Base-by-base conservation (phyloP, 768 basidiomycete species). In the Asterophora lycoperdoides region DNA sequence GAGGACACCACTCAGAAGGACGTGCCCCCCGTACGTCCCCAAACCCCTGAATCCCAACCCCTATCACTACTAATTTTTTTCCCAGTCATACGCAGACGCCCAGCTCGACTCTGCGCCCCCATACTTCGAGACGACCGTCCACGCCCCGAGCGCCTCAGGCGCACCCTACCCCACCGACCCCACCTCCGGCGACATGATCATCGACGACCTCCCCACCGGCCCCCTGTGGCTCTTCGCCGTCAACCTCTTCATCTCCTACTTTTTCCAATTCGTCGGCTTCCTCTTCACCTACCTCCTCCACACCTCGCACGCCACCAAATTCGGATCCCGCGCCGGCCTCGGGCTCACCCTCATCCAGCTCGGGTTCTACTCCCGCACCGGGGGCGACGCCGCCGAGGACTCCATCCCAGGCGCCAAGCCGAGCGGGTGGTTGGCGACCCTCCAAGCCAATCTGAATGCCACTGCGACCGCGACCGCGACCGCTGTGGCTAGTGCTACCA, bases 251-350 rank as follows among this genome's bases (percentile, higher is more conserved):
- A 83, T 91, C 49, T 94, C 92, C 6, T 88, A 88, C 70, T 92
- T 93, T 70, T 98, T 99, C 85, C 93, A 97, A 69, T 94, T 97
- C 65, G 79, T 95, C 60, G 94, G 91, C 44, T 93, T 89, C 75
- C 67, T 88, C 51, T 78, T 99, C 69, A 96, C 94, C 1, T 96
- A 93, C 60, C 83, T 97, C 57, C 83, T 98, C 2, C 87, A 89
- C 68, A 84, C 84, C 10, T 86, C 93, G 1, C 94, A 98, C 62
- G 92, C 96, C 0, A 90, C 87, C 52, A 94, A 93, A 65, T 90
- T 80, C 62, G 96, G 96, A 42, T 92, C 91, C 13, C 86, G 92
- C 37, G 93, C 92, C 0, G 95, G 95, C 26, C 81, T 99, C n/a
- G 95, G 95, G 14, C 76, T 96, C 57, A 98, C 92, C 0, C 73